phyloP scores from a whole-genome alignment of 2,329 filamentous ascomycete genomes.

The Epichloe glyceriae region DNA sequence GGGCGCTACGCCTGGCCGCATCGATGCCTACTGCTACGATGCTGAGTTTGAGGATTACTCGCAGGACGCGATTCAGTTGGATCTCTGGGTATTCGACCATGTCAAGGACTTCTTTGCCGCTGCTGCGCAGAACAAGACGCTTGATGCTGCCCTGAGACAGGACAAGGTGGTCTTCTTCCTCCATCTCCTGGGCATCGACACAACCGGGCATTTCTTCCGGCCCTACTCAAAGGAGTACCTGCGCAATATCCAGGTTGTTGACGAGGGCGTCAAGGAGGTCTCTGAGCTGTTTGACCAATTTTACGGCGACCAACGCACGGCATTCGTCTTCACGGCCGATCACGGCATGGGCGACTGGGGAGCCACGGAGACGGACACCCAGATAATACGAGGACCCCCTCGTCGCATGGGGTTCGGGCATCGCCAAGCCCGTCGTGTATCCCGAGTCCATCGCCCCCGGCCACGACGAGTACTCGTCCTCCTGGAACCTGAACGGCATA shows the following conservation, averaged over 20 bases:
- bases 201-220: conserved; percentile 70
- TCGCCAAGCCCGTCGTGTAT: conserved; percentile 57
- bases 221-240: conserved; percentile 95
- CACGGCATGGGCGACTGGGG: conserved; percentile 99
- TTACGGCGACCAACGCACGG: conserved; percentile 72
- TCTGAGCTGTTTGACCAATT: conserved; percentile 72
- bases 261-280: conserved; percentile 76
- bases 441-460: conserved; percentile 51
- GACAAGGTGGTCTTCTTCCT: conserved; percentile 93
- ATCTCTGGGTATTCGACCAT: conserved; percentile 91
- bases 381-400: conserved; percentile 93
- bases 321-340: conserved; percentile 93
- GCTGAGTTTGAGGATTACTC: conserved; percentile 86
- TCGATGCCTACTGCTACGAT: conserved; percentile 77
- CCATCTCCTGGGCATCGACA: conserved; percentile 85
- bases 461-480: conserved; percentile 76
- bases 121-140: conserved; percentile 62
- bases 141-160: conserved; percentile 59
- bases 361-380: conserved; percentile 97
- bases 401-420: conserved; percentile 84
- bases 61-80: conserved; percentile 64
- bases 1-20: conserved; percentile 74
- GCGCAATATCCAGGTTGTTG: conserved; percentile 87
- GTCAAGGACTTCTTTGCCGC: conserved; percentile 77
- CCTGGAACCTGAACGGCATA: no score